Evolutionary conservation across 2,329 filamentous ascomycete species (phyloP).

Genomic region (Thielaviopsis musarum): DNA sequence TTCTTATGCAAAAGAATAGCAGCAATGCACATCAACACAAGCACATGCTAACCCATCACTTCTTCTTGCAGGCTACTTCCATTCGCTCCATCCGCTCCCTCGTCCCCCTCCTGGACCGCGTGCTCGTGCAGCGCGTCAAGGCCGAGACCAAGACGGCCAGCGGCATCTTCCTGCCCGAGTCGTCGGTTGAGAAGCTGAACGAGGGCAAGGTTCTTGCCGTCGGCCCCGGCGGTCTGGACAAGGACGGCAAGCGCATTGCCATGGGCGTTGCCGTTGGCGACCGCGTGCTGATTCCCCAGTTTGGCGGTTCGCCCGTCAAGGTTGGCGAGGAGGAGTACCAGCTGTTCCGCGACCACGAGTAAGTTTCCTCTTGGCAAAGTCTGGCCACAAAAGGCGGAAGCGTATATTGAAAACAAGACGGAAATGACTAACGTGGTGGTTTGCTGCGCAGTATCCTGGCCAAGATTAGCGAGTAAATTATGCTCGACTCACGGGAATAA

Average conservation of each 20-base stretch:
- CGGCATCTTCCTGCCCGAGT: constrained; percentile 96
- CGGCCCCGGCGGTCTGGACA: constrained; percentile 74
- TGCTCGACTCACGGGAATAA: too few species aligned
- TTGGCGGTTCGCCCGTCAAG: constrained; percentile 87
- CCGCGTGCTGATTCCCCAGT: constrained; percentile 93
- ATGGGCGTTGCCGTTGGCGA: constrained; percentile 75
- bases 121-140: constrained; percentile 95
- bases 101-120: constrained; percentile 89
- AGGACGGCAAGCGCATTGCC: constrained; percentile 71
- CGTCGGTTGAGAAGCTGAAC: constrained; percentile 92
- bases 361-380: constrained; percentile 28
- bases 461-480: constrained; percentile 83
- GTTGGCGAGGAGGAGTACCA: constrained; percentile 93
- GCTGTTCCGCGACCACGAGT: constrained; percentile 97
- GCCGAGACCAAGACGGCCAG: constrained; percentile 90
- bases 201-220: constrained; percentile 94
- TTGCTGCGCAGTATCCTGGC: constrained; percentile 58
- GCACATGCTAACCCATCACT: neutral
- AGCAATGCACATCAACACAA: neutral
- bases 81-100: constrained; percentile 93
- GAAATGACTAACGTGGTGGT: neutral
- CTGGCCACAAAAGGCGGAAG: neutral
- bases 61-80: constrained; percentile 39
- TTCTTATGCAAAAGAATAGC: constrained; percentile 6
- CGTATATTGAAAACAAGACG: too few species aligned